Evolutionary conservation across 129 eudicot species (phyloP).

Genomic region (Dittrichia graveolens): DNA sequence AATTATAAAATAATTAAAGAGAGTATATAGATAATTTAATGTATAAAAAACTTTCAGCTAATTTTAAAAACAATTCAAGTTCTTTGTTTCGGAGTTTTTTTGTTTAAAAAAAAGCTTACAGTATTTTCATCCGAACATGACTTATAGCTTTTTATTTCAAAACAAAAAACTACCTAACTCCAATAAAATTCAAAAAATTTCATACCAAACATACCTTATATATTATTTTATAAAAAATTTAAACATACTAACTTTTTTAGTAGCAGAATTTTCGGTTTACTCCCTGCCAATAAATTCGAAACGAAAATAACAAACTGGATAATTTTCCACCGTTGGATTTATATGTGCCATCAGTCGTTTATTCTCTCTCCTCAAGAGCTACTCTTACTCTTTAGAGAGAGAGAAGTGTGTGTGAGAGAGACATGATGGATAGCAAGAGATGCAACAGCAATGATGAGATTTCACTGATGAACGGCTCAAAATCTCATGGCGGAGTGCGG

Average conservation of each 20-base stretch:
- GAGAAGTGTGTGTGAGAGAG: conserved; percentile 10
- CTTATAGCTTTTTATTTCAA: no score
- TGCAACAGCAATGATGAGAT: conserved; percentile 28
- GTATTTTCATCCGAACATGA: no score
- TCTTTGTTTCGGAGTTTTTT: no score
- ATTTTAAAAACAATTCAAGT: no score
- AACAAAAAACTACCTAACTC: no score
- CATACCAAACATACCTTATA: no score
- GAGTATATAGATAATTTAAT: no score
- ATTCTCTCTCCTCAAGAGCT: conserved; percentile 38
- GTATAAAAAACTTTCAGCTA: no score
- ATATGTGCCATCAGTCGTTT: conserved; percentile 25
- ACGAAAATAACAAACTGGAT: conserved; percentile 46
- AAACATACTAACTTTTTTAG: not conserved
- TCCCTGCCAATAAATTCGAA: conserved; percentile 9
- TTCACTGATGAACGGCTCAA: conserved; percentile 34
- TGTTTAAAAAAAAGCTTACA: no score
- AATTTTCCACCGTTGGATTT: conserved; percentile 53
- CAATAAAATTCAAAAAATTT: no score
- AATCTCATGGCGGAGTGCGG: conserved; percentile 26
- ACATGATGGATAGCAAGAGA: conserved; percentile 21
- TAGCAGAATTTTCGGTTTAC: conserved; percentile 20
- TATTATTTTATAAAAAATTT: no score
- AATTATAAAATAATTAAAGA: no score
- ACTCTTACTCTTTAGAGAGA: conserved; percentile 27